Percentiles rank a stretch among this genome's conserved stretches.
phyloP scores from a whole-genome alignment of 1,284 basidiomycete genomes.

The Erythrobasidium hasegawianum region DNA sequence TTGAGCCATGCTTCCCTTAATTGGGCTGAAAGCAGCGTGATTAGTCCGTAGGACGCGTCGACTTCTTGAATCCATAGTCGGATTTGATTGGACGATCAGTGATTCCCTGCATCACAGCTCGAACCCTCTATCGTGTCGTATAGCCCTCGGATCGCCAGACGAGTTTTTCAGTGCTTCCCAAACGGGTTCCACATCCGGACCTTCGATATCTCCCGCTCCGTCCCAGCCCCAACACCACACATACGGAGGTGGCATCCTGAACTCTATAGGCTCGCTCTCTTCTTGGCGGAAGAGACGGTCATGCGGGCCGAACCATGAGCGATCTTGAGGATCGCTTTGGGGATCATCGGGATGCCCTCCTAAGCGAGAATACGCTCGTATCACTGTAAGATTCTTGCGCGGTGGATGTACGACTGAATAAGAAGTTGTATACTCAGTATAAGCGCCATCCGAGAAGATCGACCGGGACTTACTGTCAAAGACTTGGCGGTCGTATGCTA shows the following conservation, averaged over 20 bases:
- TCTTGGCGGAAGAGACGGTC: slow-evolving; percentile 84
- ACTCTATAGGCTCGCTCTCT: slow-evolving; percentile 70
- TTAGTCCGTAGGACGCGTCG: too few species aligned
- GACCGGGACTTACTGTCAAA: neutral
- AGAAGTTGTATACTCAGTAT: slow-evolving; percentile 51
- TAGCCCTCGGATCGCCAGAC: slow-evolving; percentile 60
- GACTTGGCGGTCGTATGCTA: slow-evolving; percentile 69
- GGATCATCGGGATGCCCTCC: slow-evolving; percentile 92
- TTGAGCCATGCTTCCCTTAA: too few species aligned
- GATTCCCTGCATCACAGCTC: slow-evolving; percentile 23
- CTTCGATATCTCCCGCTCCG: slow-evolving; percentile 86
- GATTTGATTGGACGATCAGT: too few species aligned
- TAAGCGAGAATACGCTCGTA: slow-evolving; percentile 80
- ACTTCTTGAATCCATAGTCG: too few species aligned
- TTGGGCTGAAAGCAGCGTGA: too few species aligned
- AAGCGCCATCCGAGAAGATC: slow-evolving; percentile 55
- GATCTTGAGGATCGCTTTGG: slow-evolving; percentile 86
- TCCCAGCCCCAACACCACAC: slow-evolving; percentile 99
- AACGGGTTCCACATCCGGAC: slow-evolving; percentile 75
- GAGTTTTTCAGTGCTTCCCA: slow-evolving; percentile 80
- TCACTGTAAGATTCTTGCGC: slow-evolving; percentile 83
- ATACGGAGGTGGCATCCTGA: slow-evolving; percentile 74
- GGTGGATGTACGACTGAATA: slow-evolving; percentile 76
- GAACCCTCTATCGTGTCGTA: slow-evolving; percentile 65
- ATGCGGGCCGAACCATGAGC: slow-evolving; percentile 91